Conservation (phyloP, 129 eudicot genomes). For the Heracleum sosnowskyi region DNA sequence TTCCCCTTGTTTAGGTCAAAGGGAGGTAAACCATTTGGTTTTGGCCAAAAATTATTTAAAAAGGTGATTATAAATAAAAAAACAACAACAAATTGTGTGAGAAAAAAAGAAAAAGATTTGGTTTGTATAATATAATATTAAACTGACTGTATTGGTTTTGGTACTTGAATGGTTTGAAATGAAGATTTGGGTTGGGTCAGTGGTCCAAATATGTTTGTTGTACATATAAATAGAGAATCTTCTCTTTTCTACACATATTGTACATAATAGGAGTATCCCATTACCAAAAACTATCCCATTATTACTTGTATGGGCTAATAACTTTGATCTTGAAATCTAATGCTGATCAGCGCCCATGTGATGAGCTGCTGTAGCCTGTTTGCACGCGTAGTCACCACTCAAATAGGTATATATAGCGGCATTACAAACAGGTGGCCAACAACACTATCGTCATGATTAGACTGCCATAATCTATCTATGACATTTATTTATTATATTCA, state of each 20-base stretch:
- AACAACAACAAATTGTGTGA: no score
- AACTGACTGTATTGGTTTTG: neutral
- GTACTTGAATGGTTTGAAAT: neutral
- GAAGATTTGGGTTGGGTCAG: neutral
- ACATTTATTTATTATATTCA: neutral
- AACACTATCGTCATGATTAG: neutral
- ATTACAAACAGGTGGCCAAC: slow-evolving; percentile 22
- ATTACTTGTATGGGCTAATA: slow-evolving; percentile 24
- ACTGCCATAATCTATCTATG: slow-evolving; percentile 1
- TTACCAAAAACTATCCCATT: slow-evolving; percentile 8
- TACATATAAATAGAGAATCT: neutral
- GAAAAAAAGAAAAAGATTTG: neutral
- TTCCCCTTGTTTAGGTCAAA: neutral
- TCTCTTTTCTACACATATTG: neutral
- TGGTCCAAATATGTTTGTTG: neutral
- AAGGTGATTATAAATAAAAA: no score
- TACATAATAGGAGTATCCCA: no score
- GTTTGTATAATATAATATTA: neutral
- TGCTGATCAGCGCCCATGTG: slow-evolving; percentile 36
- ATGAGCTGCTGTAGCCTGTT: slow-evolving; percentile 19
- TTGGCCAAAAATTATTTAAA: no score
- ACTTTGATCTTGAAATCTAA: slow-evolving; percentile 15
- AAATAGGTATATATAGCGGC: slow-evolving; percentile 33
- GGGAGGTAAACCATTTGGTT: neutral
- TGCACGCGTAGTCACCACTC: slow-evolving; percentile 55